Base-by-base conservation (phyloP, 495 filamentous ascomycete genomes). In the Trichocladium antarcticum region DNA sequence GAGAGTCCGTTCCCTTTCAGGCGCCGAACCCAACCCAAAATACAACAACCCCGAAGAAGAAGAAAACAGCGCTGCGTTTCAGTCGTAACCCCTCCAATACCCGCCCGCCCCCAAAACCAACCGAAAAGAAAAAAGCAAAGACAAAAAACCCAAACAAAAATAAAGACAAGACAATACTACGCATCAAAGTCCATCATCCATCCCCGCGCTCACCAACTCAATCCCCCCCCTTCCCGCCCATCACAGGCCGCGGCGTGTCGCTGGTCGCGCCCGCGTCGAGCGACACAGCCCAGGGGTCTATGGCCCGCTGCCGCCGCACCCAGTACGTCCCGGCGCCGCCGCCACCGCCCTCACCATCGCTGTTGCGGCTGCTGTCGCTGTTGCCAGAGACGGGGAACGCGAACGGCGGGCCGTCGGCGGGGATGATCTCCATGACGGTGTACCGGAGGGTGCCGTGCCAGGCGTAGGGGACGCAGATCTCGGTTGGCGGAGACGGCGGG, bases 391-490 rank as follows among this genome's bases (percentile, higher is more conserved):
- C n/a, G n/a, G n/a, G n/a, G n/a, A n/a, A n/a, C n/a, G n/a, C n/a
- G n/a, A n/a, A n/a, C n/a, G 27, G 10, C 5, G 59, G 14, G 10
- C 58, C 51, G 8, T 54, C 58, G 1, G 51, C 50, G 22, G 58
- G 60, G 34, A 72, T 60, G 21, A 72, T 61, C 42, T 71, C 69
- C 68, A 70, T 70, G 46, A 68, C 42, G 6, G 59, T 71, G 56
- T 73, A 72, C 34, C 68, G 64, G 20, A 74, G 52, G 9, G 57
- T 63, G 16, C 72, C 73, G 21, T 68, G 64, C 42, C 64, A 61
- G 21, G 68, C 55, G n/a, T 63, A 64, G 16, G 73, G 71, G 15
- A 74, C 68, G 37, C 60, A 67, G 28, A 62, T 49, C 48, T 65
- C 58, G 29, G 53, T 45, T 49, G 11, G 9, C 5, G 12, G 4